Conservation (phyloP, 2,329 filamentous ascomycete species). For the Colletotrichum shisoi region DNA sequence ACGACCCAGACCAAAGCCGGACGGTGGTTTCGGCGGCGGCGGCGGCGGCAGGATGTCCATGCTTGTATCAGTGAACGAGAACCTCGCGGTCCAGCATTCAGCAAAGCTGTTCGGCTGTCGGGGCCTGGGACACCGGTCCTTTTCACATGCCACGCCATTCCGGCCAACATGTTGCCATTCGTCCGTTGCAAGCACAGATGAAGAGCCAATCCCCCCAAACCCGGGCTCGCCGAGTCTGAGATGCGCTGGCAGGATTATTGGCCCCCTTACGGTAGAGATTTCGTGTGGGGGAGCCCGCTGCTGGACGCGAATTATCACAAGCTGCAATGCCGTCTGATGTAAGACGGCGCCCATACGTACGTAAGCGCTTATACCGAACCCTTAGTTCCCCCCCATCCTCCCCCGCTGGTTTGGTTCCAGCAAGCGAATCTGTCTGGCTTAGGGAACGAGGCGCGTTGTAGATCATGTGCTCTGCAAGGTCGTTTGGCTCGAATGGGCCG, state of each 20-base stretch:
- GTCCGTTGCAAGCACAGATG: not conserved
- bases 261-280: not conserved
- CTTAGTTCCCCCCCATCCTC: not conserved
- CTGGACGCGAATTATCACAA: not conserved
- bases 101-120: not conserved
- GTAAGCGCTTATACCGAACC: conserved; percentile 30
- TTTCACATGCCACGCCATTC: conserved; percentile 10
- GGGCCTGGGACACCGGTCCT: not conserved
- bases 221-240: not conserved
- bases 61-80: not conserved
- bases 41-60: conserved; percentile 13
- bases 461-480: not conserved
- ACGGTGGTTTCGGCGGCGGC: not conserved
- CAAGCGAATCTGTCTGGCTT: not conserved
- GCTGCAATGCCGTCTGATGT: conserved; percentile 23
- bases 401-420: not conserved
- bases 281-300: not conserved
- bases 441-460: not conserved
- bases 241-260: conserved; percentile 26
- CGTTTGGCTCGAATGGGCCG: not conserved
- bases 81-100: not conserved
- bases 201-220: not conserved
- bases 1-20: conserved; percentile 10
- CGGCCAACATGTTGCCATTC: not conserved
- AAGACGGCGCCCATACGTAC: conserved; percentile 33